A percentile compares a stretch with the other conserved stretches of the same genome.
These are phyloP conservation scores for Pleurozium schreberi DNA, from an alignment of 225 moss, liverwort and hornwort species.

Conservation along the genomic window DNA sequence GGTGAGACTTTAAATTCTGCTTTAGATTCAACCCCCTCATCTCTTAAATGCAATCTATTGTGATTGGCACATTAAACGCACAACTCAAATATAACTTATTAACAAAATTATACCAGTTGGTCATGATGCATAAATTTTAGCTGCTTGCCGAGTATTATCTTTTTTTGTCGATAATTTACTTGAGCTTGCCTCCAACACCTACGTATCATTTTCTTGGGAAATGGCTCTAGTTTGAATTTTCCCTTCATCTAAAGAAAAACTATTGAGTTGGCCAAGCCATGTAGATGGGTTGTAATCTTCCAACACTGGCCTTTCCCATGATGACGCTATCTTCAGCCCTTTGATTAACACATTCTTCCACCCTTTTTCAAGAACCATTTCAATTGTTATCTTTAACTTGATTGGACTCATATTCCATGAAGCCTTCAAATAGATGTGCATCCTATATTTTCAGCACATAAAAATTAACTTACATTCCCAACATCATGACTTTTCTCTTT, in stretches of 20 bases:
- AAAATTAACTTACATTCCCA: not conserved
- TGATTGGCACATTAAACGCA: not conserved
- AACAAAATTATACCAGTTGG: not conserved
- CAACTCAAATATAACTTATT: not conserved
- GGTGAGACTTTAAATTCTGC: not conserved
- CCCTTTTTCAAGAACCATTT: not conserved
- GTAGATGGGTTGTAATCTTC: not conserved
- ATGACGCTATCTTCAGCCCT: not conserved
- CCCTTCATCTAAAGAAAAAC: not conserved
- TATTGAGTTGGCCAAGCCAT: not conserved
- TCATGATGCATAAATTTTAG: not conserved
- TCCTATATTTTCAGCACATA: not conserved
- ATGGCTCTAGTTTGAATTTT: not conserved
- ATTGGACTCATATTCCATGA: not conserved
- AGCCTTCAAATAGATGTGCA: not conserved
- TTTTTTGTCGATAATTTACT: not conserved
- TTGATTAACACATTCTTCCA: not conserved
- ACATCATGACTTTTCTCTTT: not conserved
- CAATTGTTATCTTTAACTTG: not conserved
- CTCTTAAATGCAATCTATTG: not conserved
- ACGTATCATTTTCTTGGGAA: not conserved
- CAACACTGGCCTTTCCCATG: not conserved
- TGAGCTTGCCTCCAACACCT: not conserved
- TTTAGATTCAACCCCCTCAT: not conserved
- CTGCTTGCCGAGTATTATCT: not conserved